These are phyloP conservation scores for Trifolium repens DNA, from an alignment of 306 rosid species.

Conservation along the genomic window DNA sequence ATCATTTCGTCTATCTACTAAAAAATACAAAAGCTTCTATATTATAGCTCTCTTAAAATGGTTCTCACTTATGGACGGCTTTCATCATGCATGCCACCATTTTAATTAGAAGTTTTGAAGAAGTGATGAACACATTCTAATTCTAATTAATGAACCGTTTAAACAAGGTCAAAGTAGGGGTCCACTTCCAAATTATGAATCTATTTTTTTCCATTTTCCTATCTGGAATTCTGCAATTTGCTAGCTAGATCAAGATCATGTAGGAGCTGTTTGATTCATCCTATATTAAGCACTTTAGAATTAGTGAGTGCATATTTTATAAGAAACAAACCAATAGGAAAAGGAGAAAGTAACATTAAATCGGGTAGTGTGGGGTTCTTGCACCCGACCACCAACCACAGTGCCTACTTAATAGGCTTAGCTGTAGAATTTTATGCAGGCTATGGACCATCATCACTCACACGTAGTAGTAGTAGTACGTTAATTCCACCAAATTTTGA, in stretches of 20 bases:
- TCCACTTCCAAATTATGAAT: slow-evolving; percentile 41
- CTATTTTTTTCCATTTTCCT: not conserved
- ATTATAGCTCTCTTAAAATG: slow-evolving; percentile 28
- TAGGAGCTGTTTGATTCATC: slow-evolving; percentile 23
- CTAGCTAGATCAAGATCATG: slow-evolving; percentile 1
- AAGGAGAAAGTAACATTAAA: slow-evolving; percentile 45
- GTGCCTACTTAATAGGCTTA: slow-evolving; percentile 61
- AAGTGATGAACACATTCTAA: slow-evolving; percentile 42
- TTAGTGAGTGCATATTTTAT: slow-evolving; percentile 20
- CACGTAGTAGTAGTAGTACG: slow-evolving; percentile 14
- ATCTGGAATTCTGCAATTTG: slow-evolving; percentile 3
- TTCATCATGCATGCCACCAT: slow-evolving; percentile 46
- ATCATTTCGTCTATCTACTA: too few species aligned
- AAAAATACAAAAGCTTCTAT: slow-evolving; percentile 7
- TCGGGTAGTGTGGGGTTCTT: slow-evolving; percentile 48
- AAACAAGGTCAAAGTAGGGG: slow-evolving; percentile 53
- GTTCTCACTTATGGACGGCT: slow-evolving; percentile 47
- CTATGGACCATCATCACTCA: slow-evolving; percentile 42
- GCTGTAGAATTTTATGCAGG: slow-evolving; percentile 44
- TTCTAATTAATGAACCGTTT: slow-evolving; percentile 15
- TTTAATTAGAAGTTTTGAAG: slow-evolving; percentile 31
- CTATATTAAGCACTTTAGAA: slow-evolving; percentile 23
- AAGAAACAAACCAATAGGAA: slow-evolving; percentile 28
- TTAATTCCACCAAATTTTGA: slow-evolving; percentile 29
- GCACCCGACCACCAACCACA: slow-evolving; percentile 62